Conservation (phyloP, 1,284 basidiomycete species). For the Tylopilus sp. region DNA sequence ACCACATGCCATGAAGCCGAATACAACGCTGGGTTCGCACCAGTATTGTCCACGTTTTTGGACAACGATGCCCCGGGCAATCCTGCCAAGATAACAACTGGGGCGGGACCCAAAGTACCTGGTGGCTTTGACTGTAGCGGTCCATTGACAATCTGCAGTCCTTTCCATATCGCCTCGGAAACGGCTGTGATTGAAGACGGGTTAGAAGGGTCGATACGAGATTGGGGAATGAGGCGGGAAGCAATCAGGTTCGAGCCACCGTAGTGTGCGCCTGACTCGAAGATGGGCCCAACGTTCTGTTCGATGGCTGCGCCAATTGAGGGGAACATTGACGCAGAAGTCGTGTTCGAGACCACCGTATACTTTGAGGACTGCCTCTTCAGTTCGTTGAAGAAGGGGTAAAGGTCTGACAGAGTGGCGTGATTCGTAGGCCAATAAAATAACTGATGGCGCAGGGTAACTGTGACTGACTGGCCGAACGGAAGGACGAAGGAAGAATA, state of each 20-base stretch:
- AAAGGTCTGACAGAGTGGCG: conserved; percentile 1
- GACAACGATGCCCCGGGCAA: conserved; percentile 8
- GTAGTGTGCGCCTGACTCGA: conserved; percentile 2
- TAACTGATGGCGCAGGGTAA: neutral
- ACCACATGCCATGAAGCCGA: conserved; percentile 14
- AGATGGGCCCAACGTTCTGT: conserved; percentile 3
- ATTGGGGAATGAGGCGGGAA: conserved; percentile 17
- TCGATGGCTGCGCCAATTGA: neutral
- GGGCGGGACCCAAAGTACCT: neutral
- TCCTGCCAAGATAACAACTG: neutral
- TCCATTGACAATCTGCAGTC: conserved; percentile 7
- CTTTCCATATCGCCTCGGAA: conserved; percentile 16
- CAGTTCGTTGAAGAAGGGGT: conserved; percentile 17
- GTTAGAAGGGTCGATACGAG: conserved; percentile 5
- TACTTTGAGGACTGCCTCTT: conserved; percentile 8
- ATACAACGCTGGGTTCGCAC: conserved; percentile 20
- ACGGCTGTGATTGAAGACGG: conserved; percentile 8
- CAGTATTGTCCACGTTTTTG: conserved; percentile 8
- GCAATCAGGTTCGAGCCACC: conserved; percentile 9
- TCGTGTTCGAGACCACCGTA: conserved; percentile 8
- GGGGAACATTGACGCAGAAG: conserved; percentile 3
- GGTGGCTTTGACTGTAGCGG: neutral
- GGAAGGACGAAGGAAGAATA: neutral
- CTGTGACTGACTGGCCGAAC: neutral
- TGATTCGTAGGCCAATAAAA: conserved; percentile 8